A percentile compares a stretch with the other conserved stretches of the same genome.
Conservation (phyloP, 805 yeast species). For the Candida koratica region DNA sequence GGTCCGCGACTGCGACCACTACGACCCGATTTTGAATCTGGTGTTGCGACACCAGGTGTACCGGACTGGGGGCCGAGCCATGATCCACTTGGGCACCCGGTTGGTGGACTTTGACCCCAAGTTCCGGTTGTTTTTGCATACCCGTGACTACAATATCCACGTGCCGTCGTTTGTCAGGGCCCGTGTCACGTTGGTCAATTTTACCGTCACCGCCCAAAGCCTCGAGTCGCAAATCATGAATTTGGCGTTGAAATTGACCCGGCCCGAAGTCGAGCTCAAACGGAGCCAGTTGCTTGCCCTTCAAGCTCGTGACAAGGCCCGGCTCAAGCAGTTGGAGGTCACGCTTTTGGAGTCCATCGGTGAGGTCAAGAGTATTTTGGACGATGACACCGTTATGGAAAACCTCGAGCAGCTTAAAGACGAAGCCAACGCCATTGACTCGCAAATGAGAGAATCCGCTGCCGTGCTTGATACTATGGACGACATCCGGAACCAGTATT, state of each 20-base stretch:
- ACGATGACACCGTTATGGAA: slow-evolving; percentile 55
- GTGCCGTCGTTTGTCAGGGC: slow-evolving; percentile 57
- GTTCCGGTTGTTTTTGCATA: slow-evolving; percentile 57
- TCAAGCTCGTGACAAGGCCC: slow-evolving; percentile 56
- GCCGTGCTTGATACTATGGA: slow-evolving; percentile 54
- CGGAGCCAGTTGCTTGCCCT: slow-evolving; percentile 50
- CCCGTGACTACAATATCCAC: slow-evolving; percentile 50
- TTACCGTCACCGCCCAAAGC: slow-evolving; percentile 64
- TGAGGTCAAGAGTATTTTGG: slow-evolving; percentile 57
- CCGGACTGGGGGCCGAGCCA: slow-evolving; percentile 63
- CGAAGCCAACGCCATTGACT: slow-evolving; percentile 53
- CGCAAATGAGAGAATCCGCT: slow-evolving; percentile 52
- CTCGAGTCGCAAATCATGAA: slow-evolving; percentile 62
- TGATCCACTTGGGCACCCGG: slow-evolving; percentile 57
- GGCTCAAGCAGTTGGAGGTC: slow-evolving; percentile 53
- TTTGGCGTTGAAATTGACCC: slow-evolving; percentile 47
- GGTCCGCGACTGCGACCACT: slow-evolving; percentile 74
- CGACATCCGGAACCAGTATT: slow-evolving; percentile 42
- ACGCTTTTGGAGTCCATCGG: slow-evolving; percentile 56
- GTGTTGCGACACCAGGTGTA: slow-evolving; percentile 59
- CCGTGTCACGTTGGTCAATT: slow-evolving; percentile 63
- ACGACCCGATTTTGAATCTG: slow-evolving; percentile 68
- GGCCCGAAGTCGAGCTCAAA: slow-evolving; percentile 64
- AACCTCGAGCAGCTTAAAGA: slow-evolving; percentile 62
- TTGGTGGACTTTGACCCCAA: slow-evolving; percentile 64